Conservation (phyloP, 805 yeast genomes). For the Starmerella etchellsii region DNA sequence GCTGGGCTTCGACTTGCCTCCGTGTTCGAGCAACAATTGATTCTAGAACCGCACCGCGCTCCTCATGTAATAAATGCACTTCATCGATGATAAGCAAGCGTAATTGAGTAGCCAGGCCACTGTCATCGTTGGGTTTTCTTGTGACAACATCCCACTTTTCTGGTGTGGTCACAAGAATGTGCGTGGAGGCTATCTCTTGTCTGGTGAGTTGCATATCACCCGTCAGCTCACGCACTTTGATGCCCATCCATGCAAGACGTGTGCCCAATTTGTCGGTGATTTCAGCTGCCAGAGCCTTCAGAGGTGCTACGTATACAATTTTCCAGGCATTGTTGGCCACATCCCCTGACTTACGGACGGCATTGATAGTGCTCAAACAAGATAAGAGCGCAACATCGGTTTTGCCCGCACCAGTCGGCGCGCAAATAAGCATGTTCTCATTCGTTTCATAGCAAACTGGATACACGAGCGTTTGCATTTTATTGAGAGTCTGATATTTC, state of each 20-base stretch:
- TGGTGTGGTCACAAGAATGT: slow-evolving; percentile 81
- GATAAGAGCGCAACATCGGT: slow-evolving; percentile 91
- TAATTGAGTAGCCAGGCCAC: slow-evolving; percentile 51
- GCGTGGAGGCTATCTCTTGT: slow-evolving; percentile 65
- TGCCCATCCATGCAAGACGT: slow-evolving; percentile 71
- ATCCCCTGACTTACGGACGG: slow-evolving; percentile 35
- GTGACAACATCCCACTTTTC: slow-evolving; percentile 97
- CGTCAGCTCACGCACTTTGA: slow-evolving; percentile 75
- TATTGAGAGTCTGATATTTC: slow-evolving; percentile 51
- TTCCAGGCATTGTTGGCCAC: slow-evolving; percentile 88
- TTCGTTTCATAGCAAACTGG: slow-evolving; percentile 58
- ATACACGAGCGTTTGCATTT: slow-evolving; percentile 72
- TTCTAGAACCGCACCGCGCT: slow-evolving; percentile 86
- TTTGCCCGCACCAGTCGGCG: slow-evolving; percentile 98
- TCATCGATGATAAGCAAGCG: slow-evolving; percentile 75
- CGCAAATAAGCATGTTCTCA: slow-evolving; percentile 70
- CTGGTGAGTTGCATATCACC: slow-evolving; percentile 76
- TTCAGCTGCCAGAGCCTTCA: slow-evolving; percentile 94
- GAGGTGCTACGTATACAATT: slow-evolving; percentile 80
- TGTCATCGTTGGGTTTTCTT: slow-evolving; percentile 66
- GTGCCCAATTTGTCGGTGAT: slow-evolving; percentile 79
- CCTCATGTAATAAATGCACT: slow-evolving; percentile 78
- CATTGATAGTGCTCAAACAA: slow-evolving; percentile 49
- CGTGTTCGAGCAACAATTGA: slow-evolving; percentile 77
- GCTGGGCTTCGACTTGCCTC: slow-evolving; percentile 58